Conservation (phyloP, 2,329 filamentous ascomycete species). For the Dactylellina parvicollis region DNA sequence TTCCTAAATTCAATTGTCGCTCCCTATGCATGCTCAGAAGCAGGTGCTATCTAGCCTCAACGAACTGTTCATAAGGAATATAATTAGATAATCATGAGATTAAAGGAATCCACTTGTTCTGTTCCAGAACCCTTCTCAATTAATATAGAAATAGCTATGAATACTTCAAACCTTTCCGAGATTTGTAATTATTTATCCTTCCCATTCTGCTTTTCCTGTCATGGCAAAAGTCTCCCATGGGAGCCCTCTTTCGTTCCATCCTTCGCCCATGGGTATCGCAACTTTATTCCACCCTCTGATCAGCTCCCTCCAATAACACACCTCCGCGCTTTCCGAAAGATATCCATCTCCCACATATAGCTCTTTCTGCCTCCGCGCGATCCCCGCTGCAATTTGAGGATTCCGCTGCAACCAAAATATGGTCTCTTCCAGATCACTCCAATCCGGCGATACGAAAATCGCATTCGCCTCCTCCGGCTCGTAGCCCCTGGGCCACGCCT, state of each 20-base stretch:
- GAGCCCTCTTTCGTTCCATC: conserved; percentile 55
- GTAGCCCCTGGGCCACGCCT: conserved; percentile 63
- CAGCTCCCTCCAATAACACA: conserved; percentile 67
- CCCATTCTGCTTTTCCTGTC: conserved; percentile 11
- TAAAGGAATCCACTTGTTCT: too few relatives aligned
- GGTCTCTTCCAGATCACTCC: conserved; percentile 66
- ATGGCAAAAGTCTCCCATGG: conserved; percentile 43
- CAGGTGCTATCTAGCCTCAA: too few relatives aligned
- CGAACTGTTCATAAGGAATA: too few relatives aligned
- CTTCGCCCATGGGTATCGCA: conserved; percentile 60
- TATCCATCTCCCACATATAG: conserved; percentile 64
- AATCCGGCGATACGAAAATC: conserved; percentile 67
- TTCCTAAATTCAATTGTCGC: too few relatives aligned
- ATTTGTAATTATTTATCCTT: background rate
- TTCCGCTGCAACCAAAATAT: conserved; percentile 64
- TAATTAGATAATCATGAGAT: too few relatives aligned
- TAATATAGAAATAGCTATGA: too few relatives aligned
- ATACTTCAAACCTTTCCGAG: background rate
- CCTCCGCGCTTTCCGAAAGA: conserved; percentile 66
- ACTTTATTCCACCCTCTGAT: conserved; percentile 65
- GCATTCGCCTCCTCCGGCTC: conserved; percentile 63
- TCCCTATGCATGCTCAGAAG: too few relatives aligned
- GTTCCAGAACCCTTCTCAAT: too few relatives aligned
- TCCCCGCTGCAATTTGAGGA: conserved; percentile 61
- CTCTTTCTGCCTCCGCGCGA: conserved; percentile 65